Percentiles rank a stretch among this genome's conserved stretches.
phyloP scores from a whole-genome alignment of 2,329 filamentous ascomycete genomes.

The Diaporthe ilicicola region DNA sequence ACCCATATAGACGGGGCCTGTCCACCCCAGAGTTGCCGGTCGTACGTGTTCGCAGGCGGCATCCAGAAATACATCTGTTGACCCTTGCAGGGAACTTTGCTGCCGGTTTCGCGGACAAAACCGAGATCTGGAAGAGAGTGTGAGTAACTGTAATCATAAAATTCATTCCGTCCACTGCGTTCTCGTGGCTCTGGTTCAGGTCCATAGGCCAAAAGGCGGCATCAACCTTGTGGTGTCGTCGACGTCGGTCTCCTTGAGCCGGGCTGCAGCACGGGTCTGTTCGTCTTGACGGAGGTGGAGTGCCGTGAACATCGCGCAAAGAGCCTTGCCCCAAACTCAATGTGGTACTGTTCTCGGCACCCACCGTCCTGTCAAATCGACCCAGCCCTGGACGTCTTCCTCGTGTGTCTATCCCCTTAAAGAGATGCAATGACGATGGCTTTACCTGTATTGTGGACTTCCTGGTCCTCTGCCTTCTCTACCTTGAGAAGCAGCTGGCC shows the following conservation, averaged over 20 bases:
- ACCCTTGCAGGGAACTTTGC: slow-evolving; percentile 31
- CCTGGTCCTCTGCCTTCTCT: slow-evolving; percentile 70
- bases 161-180: background rate
- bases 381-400: slow-evolving; percentile 5
- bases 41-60: slow-evolving; percentile 22
- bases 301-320: background rate
- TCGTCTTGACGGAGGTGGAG: slow-evolving; percentile 7
- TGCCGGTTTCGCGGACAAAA: slow-evolving; percentile 28
- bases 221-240: slow-evolving; percentile 34
- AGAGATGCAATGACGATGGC: slow-evolving; percentile 70
- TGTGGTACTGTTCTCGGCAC: slow-evolving; percentile 1
- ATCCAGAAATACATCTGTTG: slow-evolving; percentile 33
- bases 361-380: background rate
- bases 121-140: slow-evolving; percentile 31
- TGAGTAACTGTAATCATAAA: slow-evolving; percentile 25
- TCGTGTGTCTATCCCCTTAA: slow-evolving; percentile 35
- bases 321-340: slow-evolving; percentile 34
- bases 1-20: slow-evolving; percentile 23
- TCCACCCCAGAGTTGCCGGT: slow-evolving; percentile 20
- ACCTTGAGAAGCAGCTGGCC: slow-evolving; percentile 69
- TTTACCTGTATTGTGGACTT: slow-evolving; percentile 68
- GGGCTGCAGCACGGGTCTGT: slow-evolving; percentile 22
- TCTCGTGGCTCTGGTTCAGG: background rate
- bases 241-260: slow-evolving; percentile 23
- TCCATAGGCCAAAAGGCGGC: slow-evolving; percentile 27